A percentile compares a stretch with the other conserved stretches of the same genome.
Conservation (phyloP, 1,284 basidiomycete genomes). For the Naganishia albida region DNA sequence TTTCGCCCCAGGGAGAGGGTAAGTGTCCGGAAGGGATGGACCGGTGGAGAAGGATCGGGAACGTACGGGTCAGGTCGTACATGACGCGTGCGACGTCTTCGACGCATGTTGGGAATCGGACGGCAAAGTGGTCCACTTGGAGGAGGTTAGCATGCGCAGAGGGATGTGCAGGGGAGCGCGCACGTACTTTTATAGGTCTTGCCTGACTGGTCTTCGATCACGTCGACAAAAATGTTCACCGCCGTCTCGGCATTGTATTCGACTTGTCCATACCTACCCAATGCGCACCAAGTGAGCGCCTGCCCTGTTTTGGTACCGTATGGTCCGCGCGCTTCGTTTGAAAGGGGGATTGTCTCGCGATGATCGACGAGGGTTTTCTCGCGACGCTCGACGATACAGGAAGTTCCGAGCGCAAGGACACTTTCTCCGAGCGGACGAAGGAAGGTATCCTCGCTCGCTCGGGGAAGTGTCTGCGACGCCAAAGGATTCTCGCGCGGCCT, state of each 20-base stretch:
- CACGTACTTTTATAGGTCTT: constrained; percentile 50
- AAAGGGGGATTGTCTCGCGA: no score
- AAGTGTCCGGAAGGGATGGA: background rate
- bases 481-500: no score
- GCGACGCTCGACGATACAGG: no score
- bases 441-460: no score
- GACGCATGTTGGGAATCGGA: constrained; percentile 58
- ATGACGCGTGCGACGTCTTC: constrained; percentile 55
- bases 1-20: background rate
- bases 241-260: constrained; percentile 56
- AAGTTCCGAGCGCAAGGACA: no score
- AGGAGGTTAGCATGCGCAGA: background rate
- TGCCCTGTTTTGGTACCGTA: no score
- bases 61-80: constrained; percentile 50
- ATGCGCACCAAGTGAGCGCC: constrained; percentile 20
- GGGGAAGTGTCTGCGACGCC: no score
- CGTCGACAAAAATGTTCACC: constrained; percentile 55
- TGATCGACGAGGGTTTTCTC: no score
- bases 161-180: background rate
- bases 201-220: constrained; percentile 55
- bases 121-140: constrained; percentile 53
- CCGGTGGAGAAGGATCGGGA: background rate
- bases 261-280: constrained; percentile 53
- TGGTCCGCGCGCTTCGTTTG: background rate
- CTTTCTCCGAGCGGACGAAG: no score